Evolutionary conservation across 345 rosid genomes (phyloP).

Genomic region (Eucalyptus sp.): DNA sequence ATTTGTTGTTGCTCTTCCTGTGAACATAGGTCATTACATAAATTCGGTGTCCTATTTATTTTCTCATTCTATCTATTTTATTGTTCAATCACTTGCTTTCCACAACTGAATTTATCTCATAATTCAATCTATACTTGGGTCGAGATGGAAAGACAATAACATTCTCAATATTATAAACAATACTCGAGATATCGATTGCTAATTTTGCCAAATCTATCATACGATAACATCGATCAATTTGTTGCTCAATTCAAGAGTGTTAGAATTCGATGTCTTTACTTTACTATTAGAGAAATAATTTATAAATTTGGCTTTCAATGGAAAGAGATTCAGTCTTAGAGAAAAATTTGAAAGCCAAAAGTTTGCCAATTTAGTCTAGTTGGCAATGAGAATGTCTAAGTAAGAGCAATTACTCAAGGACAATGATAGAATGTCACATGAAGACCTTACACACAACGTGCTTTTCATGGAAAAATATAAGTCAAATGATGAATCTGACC

Average conservation of each 20-base stretch:
- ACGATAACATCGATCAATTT: too few species aligned
- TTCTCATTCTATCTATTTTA: too few species aligned
- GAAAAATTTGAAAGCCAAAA: not conserved
- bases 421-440: not conserved
- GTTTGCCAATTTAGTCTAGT: not conserved
- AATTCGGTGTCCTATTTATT: rapidly evolving
- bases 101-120: not conserved
- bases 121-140: not conserved
- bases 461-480: not conserved
- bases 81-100: too few species aligned
- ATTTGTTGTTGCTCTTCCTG: too few species aligned
- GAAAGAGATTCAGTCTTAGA: not conserved
- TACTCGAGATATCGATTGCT: not conserved
- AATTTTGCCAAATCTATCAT: not conserved
- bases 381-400: not conserved
- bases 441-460: not conserved
- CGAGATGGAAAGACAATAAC: not conserved
- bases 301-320: not conserved
- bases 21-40: too few species aligned
- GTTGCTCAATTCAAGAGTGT: not conserved
- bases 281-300: not conserved
- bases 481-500: not conserved
- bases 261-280: not conserved
- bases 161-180: not conserved
- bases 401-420: not conserved